These are phyloP conservation scores for Hypoxylon trugodes DNA, from an alignment of 495 filamentous ascomycete species.

Conservation along the genomic window DNA sequence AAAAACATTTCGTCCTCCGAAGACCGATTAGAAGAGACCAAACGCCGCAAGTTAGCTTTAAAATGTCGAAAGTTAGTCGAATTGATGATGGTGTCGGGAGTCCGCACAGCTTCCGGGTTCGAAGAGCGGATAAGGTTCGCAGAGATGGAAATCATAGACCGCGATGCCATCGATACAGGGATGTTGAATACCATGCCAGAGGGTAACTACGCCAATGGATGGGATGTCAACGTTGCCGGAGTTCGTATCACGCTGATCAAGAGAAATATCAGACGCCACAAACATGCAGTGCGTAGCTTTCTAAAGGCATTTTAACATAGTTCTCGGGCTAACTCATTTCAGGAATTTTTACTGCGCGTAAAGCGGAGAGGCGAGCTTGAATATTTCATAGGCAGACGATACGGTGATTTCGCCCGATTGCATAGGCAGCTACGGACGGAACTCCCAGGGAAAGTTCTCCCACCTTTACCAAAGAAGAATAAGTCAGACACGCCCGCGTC, in stretches of 20 bases:
- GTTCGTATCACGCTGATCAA: constrained; percentile 83
- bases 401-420: constrained; percentile 84
- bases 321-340: constrained; percentile 27
- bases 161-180: constrained; percentile 89
- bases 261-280: constrained; percentile 87
- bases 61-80: constrained; percentile 96
- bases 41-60: constrained; percentile 86
- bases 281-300: constrained; percentile 79
- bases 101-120: constrained; percentile 94
- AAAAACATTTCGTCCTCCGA: constrained; percentile 97
- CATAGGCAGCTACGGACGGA: constrained; percentile 83
- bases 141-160: constrained; percentile 94
- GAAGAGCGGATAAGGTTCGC: constrained; percentile 96
- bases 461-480: constrained; percentile 89
- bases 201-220: constrained; percentile 89
- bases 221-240: constrained; percentile 95
- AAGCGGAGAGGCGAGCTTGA: constrained; percentile 75
- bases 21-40: constrained; percentile 94
- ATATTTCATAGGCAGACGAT: constrained; percentile 81
- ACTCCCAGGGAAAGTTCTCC: constrained; percentile 89
- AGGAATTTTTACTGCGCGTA: constrained; percentile 92
- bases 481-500: constrained; percentile 72
- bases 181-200: constrained; percentile 85
- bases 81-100: constrained; percentile 98
- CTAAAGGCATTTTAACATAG: not conserved